phyloP scores from a whole-genome alignment of 2,329 filamentous ascomycete species.

The Alternaria conjuncta region DNA sequence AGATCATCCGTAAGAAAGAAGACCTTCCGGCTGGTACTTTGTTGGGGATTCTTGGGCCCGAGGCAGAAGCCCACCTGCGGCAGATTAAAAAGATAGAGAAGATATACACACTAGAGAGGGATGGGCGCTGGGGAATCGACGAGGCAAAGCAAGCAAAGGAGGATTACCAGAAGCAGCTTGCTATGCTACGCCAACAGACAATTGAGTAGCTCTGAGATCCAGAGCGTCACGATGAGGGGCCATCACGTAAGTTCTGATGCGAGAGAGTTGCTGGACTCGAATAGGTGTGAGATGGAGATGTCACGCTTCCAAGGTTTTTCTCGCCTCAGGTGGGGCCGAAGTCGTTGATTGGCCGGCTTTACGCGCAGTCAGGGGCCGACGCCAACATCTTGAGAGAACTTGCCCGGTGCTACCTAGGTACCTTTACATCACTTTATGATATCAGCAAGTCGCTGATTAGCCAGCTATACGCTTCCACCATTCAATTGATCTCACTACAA shows the following conservation, averaged over 20 bases:
- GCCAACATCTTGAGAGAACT: not conserved
- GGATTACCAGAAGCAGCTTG: not conserved
- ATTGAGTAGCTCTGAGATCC: not conserved
- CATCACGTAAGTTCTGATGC: not conserved
- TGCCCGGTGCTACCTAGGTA: not conserved
- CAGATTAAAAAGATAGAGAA: not conserved
- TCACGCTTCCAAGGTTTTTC: not conserved
- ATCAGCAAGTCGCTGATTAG: not conserved
- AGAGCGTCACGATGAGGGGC: not conserved
- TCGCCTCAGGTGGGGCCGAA: not conserved
- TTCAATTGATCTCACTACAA: not conserved
- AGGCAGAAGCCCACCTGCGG: not conserved
- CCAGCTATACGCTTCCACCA: not conserved
- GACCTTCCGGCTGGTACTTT: not conserved
- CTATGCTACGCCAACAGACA: not conserved
- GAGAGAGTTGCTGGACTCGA: not conserved
- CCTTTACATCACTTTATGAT: not conserved
- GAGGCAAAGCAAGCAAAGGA: not conserved
- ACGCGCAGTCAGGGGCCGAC: not conserved
- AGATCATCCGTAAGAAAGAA: not conserved
- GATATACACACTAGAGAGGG: not conserved
- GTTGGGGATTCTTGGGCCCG: not conserved
- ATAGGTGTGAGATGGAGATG: not conserved
- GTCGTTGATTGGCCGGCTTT: not conserved
- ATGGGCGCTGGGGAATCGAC: not conserved